These are phyloP conservation scores for Cytospora schulzeri DNA, from an alignment of 2,329 filamentous ascomycete genomes.

Conservation along the genomic window DNA sequence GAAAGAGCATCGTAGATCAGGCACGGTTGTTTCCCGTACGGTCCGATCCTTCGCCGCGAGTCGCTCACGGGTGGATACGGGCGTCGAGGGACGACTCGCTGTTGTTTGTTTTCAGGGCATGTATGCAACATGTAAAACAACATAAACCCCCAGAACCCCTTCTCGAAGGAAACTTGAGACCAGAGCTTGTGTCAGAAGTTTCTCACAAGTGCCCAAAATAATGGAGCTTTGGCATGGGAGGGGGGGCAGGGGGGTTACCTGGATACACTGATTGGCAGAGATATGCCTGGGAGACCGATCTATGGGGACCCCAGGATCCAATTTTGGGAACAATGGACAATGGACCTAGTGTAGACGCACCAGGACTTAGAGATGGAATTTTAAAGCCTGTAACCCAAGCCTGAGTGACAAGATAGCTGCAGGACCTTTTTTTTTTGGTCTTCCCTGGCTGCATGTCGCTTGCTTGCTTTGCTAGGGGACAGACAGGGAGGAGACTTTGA, in stretches of 20 bases:
- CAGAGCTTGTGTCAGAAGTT: neutral
- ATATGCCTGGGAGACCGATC: neutral
- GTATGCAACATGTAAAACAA: neutral
- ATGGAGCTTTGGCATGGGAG: too few species aligned
- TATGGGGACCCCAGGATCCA: neutral
- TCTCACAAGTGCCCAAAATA: neutral
- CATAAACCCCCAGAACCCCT: neutral
- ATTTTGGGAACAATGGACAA: neutral
- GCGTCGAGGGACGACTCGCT: constrained; percentile 11
- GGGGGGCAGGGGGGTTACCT: too few species aligned
- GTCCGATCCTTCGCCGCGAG: constrained; percentile 15
- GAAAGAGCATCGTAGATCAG: constrained; percentile 15
- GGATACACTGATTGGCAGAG: neutral
- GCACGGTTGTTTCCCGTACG: constrained; percentile 4
- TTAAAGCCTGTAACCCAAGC: too few species aligned
- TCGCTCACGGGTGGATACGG: constrained; percentile 8
- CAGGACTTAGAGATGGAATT: neutral
- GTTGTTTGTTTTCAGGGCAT: neutral
- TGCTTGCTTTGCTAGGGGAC: too few species aligned
- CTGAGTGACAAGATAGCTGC: too few species aligned
- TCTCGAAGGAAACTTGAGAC: neutral
- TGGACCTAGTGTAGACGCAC: too few species aligned
- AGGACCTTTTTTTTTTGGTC: neutral
- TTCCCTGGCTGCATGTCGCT: neutral
- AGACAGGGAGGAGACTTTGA: neutral